Evolutionary conservation across 306 rosid species (phyloP).

Genomic region (Begonia peltatifolia): DNA sequence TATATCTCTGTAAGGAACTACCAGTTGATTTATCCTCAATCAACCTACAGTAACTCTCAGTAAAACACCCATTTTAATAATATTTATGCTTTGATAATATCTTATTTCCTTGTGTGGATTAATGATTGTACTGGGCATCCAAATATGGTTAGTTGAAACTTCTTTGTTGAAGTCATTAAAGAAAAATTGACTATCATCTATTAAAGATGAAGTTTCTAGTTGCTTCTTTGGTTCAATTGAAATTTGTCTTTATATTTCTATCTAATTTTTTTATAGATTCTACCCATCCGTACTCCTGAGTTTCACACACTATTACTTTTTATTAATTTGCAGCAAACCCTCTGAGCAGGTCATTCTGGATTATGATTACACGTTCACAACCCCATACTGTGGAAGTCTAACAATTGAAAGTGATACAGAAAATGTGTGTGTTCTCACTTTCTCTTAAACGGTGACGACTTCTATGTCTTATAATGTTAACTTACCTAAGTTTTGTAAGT

Average conservation of each 20-base stretch:
- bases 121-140: too few relatives aligned
- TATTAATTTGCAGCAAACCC: conserved; percentile 65
- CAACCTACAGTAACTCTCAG: too few relatives aligned
- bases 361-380: conserved; percentile 90
- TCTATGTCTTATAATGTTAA: background rate
- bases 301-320: conserved; percentile 2
- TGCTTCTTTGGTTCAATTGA: background rate
- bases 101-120: too few relatives aligned
- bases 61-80: too few relatives aligned
- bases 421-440: conserved; percentile 41
- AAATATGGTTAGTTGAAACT: too few relatives aligned
- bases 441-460: background rate
- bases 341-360: conserved; percentile 77
- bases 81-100: too few relatives aligned
- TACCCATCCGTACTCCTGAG: too few relatives aligned
- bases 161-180: too few relatives aligned
- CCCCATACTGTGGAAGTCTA: conserved; percentile 81
- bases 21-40: conserved; percentile 1
- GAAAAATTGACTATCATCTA: too few relatives aligned
- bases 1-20: background rate
- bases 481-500: background rate
- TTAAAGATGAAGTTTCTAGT: background rate
- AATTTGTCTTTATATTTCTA: too few relatives aligned
- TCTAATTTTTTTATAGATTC: too few relatives aligned
- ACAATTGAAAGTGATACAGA: conserved; percentile 31